Base-by-base conservation (phyloP, 73 alveolate genomes). In the Paramecium biaurelia region DNA sequence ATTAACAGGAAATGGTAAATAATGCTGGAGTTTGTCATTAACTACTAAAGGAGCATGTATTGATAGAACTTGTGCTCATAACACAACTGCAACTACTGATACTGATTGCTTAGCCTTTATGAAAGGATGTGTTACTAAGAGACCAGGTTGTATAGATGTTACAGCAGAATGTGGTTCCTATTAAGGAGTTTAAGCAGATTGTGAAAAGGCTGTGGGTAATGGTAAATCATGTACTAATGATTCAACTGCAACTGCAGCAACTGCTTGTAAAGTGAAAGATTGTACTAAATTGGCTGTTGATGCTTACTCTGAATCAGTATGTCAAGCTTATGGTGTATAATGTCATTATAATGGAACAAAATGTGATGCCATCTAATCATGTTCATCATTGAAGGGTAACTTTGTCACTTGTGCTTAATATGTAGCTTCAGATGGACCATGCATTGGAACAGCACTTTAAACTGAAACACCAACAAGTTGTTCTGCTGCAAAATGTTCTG, bases 381-480 rank as follows among this genome's bases (percentile, higher is more conserved):
- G 87, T 74, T 35, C 87, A n/a, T 12, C 11, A 42, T 20, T 79
- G n/a, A 38, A 38, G 56, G 90, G 90, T 5, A 79, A 26, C 18
- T 21, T 41, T 23, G 30, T 30, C 14, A 43, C 90, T 12, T 79
- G 90, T 45, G 14, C 90, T 20, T 24, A 30, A 42, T 79, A 42
- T 42, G 56, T 41, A 20, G 90, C 90, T 1, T n/a, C 76, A 18
- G 90, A 79, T 43, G 90, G 90, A 24, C 90, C 90, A n/a, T 79
- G 90, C 11, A 20, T 37, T 20, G 90, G 90, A 5, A 79, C 90
- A 2, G 90, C 84, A 11, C 45, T 41, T 24, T n/a, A 24, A 79
- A 45, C 90, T n/a, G 76, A n/a, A 35, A 9, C 86, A 4, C 56
- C 86, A 43, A 42, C 90, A 1, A 42, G 26, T 41, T 79, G 90